Evolutionary conservation across 1,284 basidiomycete species (phyloP).

Genomic region (Cryptococcus sp.): DNA sequence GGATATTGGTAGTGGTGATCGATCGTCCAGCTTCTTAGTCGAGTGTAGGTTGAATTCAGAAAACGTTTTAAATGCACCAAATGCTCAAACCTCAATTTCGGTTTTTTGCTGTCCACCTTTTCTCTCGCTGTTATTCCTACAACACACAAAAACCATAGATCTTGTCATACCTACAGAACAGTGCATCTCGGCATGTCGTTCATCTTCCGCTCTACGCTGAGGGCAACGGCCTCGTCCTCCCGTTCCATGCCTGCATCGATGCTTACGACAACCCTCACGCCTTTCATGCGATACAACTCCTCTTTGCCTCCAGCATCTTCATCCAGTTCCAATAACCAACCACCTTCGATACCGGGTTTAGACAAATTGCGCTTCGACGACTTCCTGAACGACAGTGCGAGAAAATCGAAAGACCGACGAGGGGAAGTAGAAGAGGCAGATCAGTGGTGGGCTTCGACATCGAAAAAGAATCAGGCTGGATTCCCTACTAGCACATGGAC

Average conservation of each 20-base stretch:
- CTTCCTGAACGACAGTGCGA: no score
- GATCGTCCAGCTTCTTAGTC: no score
- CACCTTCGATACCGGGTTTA: background rate
- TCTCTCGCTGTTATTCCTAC: no score
- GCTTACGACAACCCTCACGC: background rate
- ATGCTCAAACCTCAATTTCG: no score
- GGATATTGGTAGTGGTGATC: no score
- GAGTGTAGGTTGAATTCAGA: no score
- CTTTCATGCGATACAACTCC: constrained; percentile 11
- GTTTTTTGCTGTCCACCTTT: no score
- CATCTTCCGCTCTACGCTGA: constrained; percentile 8
- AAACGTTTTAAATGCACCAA: no score
- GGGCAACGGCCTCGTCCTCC: constrained; percentile 8
- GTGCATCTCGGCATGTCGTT: constrained; percentile 5
- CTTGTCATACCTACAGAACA: background rate
- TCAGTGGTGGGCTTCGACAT: background rate
- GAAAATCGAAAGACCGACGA: no score
- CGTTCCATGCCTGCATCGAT: background rate
- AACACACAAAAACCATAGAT: no score
- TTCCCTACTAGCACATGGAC: constrained; percentile 7
- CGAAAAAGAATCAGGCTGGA: background rate
- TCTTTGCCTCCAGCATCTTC: background rate
- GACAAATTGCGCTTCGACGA: no score
- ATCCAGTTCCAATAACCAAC: background rate
- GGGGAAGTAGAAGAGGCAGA: background rate